Evolutionary conservation across 148 eudicot genomes (phyloP), one percentile per base, ranked within the genome.

Genomic region (Suaeda aralocaspica): DNA sequence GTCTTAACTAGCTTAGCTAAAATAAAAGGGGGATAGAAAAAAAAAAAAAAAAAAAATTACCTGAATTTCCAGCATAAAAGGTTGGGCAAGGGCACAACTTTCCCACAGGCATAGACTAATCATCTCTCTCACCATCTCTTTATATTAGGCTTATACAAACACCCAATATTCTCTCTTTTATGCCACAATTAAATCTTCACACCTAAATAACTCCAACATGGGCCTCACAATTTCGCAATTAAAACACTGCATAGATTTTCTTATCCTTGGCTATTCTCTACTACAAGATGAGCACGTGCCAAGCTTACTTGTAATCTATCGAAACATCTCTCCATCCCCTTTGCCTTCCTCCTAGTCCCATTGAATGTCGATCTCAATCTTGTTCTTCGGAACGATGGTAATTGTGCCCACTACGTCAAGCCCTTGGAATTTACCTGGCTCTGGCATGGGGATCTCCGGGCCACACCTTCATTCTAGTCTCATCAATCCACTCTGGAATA

Each of bases 161-260:
- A 91, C 76, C 82, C 78, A 74, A 45, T 74, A 74, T 15, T 82
- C 80, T 4, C n/a, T n/a, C 81, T 84, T 48, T 82, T 78, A 72
- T 82, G 83, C 91, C 78, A 86, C 61, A 86, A n/a, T 6, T 65
- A 86, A 56, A 67, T 91, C 97, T 60, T 88, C 91, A 68, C 94
- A 91, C 67, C 87, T 73, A 63, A 88, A 91, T 0, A 91, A 55
- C 82, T 91, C 97, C 86, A 81, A 67, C 93, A 91, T 91, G 13
- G 96, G 93, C n/a, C 66, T 81, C 89, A 70, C 90, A n/a, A 91
- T 44, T 74, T 53, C 1, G 84, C 86, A 0, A 81, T n/a, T n/a
- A n/a, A 49, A 91, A 91, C 66, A 91, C 91, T 6, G 70, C 89
- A 21, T 78, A 78, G 11, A 84, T 81, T 9, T 69, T 52, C 29